phyloP scores from a whole-genome alignment of 1,139 yeast genomes.

The Debaryomyces fabryi region DNA sequence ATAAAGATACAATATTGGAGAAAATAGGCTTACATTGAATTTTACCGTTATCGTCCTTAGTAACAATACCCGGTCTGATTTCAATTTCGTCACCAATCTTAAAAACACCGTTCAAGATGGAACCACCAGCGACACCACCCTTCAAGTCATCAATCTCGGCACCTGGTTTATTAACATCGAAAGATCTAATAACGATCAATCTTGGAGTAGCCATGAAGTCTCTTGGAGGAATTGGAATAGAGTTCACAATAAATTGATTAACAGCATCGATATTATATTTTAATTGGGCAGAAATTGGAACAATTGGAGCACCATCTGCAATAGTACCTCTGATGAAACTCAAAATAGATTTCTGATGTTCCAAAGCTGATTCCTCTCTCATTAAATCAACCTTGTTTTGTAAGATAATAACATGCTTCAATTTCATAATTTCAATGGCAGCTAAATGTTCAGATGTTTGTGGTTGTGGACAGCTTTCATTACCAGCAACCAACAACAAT shows the following conservation, averaged over 20 bases:
- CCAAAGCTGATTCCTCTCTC: constrained; percentile 96
- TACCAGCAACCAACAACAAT: constrained; percentile 91
- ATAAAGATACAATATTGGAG: constrained; percentile 89
- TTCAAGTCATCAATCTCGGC: constrained; percentile 94
- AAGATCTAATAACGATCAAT: constrained; percentile 95
- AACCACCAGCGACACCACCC: constrained; percentile 99
- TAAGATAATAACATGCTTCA: constrained; percentile 92
- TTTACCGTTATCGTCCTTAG: constrained; percentile 90
- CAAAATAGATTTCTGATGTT: constrained; percentile 90
- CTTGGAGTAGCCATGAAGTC: constrained; percentile 94
- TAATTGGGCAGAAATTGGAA: constrained; percentile 98
- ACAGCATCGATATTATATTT: constrained; percentile 99
- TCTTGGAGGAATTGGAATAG: constrained; percentile 95
- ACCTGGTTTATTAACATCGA: constrained; percentile 99
- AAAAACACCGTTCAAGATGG: constrained; percentile 95
- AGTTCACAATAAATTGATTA: constrained; percentile 91
- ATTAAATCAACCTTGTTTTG: constrained; percentile 98
- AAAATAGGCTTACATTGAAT: constrained; percentile 95
- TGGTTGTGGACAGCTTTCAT: constrained; percentile 99
- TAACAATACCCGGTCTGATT: constrained; percentile 98
- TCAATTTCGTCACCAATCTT: constrained; percentile 97
- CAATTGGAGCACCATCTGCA: constrained; percentile 98
- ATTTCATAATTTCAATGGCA: constrained; percentile 98
- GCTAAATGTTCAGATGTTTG: constrained; percentile 99
- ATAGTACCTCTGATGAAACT: constrained; percentile 96